Percentiles rank a stretch among this genome's conserved stretches.
phyloP scores from a whole-genome alignment of 1,139 yeast species.

The Pneumocystis sp. region DNA sequence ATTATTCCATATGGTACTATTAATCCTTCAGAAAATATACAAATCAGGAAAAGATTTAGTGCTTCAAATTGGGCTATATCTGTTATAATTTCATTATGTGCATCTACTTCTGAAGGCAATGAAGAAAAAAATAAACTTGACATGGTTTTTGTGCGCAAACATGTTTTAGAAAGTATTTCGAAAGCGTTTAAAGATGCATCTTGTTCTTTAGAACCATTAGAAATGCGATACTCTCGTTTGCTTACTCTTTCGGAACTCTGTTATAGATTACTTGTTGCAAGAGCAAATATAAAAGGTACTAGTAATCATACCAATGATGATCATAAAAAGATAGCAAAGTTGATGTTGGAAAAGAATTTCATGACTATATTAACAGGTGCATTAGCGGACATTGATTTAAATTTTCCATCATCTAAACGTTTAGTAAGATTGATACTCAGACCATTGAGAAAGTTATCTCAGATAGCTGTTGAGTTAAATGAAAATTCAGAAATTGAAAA shows the following conservation, averaged over 20 bases:
- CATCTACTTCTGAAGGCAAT: constrained; percentile 39
- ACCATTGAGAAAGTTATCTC: constrained; percentile 49
- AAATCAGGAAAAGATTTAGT: constrained; percentile 24
- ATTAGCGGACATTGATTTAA: constrained; percentile 52
- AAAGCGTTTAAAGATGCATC: constrained; percentile 43
- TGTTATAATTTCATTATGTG: constrained; percentile 30
- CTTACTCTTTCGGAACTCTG: constrained; percentile 43
- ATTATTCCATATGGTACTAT: constrained; percentile 45
- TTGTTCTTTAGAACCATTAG: constrained; percentile 24
- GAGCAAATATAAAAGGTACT: constrained; percentile 7
- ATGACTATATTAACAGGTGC: constrained; percentile 43
- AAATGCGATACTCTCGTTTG: constrained; percentile 38
- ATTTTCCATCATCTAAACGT: constrained; percentile 49
- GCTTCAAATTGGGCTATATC: constrained; percentile 21
- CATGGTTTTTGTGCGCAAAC: constrained; percentile 60
- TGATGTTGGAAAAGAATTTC: constrained; percentile 52
- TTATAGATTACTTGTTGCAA: constrained; percentile 19
- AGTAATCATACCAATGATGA: constrained; percentile 16
- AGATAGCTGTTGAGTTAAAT: constrained; percentile 24
- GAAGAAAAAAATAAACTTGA: constrained; percentile 35
- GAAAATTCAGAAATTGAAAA: constrained; percentile 37
- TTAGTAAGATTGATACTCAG: constrained; percentile 44
- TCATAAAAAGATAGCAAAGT: constrained; percentile 34
- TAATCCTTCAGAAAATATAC: constrained; percentile 20
- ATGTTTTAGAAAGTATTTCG: constrained; percentile 54